These are phyloP conservation scores for Geotrichum bryndzae DNA, from an alignment of 1,139 yeast species.

Conservation along the genomic window DNA sequence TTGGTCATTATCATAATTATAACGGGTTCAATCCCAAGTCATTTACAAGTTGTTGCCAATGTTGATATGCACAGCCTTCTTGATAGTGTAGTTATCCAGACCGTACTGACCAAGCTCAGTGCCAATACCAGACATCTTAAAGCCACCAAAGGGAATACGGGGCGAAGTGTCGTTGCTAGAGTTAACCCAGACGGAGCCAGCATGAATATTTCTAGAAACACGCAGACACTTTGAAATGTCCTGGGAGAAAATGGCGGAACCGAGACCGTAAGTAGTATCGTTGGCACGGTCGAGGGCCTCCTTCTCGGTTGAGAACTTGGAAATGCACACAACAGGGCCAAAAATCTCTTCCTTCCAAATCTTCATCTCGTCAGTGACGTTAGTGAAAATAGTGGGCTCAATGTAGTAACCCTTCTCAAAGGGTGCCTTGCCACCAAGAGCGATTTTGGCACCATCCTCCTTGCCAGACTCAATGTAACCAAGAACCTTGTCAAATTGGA, in stretches of 20 bases:
- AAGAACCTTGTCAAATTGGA: slow-evolving; percentile 59
- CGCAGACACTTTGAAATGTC: slow-evolving; percentile 54
- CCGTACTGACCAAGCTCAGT: slow-evolving; percentile 83
- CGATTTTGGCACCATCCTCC: slow-evolving; percentile 59
- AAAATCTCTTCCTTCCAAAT: slow-evolving; percentile 76
- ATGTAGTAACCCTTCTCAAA: slow-evolving; percentile 62
- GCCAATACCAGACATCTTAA: slow-evolving; percentile 77
- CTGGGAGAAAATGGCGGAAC: slow-evolving; percentile 74
- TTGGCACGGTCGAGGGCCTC: slow-evolving; percentile 70
- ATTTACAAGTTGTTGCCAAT: background rate
- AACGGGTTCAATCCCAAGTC: background rate
- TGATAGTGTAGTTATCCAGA: slow-evolving; percentile 63
- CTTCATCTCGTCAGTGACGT: slow-evolving; percentile 57
- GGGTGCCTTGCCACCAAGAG: slow-evolving; percentile 47
- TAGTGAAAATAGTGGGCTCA: slow-evolving; percentile 73
- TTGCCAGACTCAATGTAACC: slow-evolving; percentile 59
- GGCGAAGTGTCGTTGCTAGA: slow-evolving; percentile 68
- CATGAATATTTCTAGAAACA: slow-evolving; percentile 58
- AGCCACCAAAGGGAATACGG: slow-evolving; percentile 76
- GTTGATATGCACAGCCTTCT: slow-evolving; percentile 50
- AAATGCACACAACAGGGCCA: slow-evolving; percentile 85
- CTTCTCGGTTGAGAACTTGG: slow-evolving; percentile 62
- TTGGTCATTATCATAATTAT: background rate
- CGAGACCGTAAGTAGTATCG: slow-evolving; percentile 71
- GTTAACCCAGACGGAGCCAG: slow-evolving; percentile 86